Evolutionary conservation across 306 rosid species (phyloP).

Genomic region (Fragaria nilgerrensis): DNA sequence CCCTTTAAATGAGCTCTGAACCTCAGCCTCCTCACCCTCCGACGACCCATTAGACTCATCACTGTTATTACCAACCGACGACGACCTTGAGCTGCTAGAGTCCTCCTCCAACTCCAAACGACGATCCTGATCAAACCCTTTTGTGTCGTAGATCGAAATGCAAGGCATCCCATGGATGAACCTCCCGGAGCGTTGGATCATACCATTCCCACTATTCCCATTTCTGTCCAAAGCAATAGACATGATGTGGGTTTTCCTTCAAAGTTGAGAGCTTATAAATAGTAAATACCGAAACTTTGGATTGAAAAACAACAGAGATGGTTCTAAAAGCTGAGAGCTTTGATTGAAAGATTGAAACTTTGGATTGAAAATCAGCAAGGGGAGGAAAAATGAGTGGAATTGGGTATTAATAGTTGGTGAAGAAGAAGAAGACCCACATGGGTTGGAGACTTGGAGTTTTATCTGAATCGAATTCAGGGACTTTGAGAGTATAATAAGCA

Average conservation of each 20-base stretch:
- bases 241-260: constrained; percentile 31
- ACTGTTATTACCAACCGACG: constrained; percentile 68
- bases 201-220: constrained; percentile 19
- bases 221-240: constrained; percentile 42
- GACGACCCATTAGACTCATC: constrained; percentile 49
- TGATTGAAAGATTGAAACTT: constrained; percentile 1
- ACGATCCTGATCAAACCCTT: constrained; percentile 12
- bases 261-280: not conserved
- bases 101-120: constrained; percentile 44
- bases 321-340: constrained; percentile 25
- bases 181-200: constrained; percentile 35
- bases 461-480: not conserved
- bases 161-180: constrained; percentile 37
- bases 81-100: constrained; percentile 38
- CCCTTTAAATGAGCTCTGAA: constrained; percentile 55
- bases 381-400: not conserved
- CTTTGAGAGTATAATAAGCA: constrained; percentile 3
- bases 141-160: constrained; percentile 43
- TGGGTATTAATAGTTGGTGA: constrained; percentile 31
- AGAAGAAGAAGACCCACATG: constrained; percentile 39
- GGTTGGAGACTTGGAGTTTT: constrained; percentile 25
- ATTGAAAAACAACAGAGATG: not conserved
- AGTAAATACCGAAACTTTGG: not conserved
- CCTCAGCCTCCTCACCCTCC: constrained; percentile 53
- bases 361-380: not conserved